A percentile compares a stretch with the other conserved stretches of the same genome.
phyloP scores from a whole-genome alignment of 306 rosid species.

The Prinsepia uniflora region DNA sequence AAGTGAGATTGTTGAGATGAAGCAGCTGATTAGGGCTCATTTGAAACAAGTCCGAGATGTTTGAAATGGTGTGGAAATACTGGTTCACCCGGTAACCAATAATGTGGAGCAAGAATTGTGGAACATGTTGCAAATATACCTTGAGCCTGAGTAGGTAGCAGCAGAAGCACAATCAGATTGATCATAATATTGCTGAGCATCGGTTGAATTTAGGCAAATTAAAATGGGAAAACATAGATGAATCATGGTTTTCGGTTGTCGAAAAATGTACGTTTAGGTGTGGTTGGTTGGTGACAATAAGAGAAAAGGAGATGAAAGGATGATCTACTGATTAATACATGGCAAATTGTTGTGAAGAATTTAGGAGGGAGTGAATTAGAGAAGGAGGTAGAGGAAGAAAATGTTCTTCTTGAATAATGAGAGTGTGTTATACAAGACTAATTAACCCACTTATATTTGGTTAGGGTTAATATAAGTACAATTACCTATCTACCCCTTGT shows the following conservation, averaged over 20 bases:
- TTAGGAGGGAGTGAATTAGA: too few species aligned
- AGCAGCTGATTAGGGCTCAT: conserved; percentile 24
- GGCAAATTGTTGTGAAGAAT: too few species aligned
- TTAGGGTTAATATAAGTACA: too few species aligned
- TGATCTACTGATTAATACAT: neutral
- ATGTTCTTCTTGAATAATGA: too few species aligned
- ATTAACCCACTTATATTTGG: too few species aligned
- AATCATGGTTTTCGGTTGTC: conserved; percentile 27
- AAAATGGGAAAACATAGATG: conserved; percentile 33
- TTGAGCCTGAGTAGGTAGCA: conserved; percentile 32
- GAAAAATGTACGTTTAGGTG: conserved; percentile 8
- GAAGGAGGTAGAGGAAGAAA: too few species aligned
- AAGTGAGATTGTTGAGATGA: conserved; percentile 33
- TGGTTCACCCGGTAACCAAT: conserved; percentile 52
- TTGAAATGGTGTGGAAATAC: conserved; percentile 35
- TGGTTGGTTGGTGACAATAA: neutral
- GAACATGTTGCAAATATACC: conserved; percentile 44
- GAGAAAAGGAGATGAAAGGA: conserved; percentile 3
- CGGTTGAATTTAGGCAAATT: conserved; percentile 32
- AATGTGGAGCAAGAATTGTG: conserved; percentile 50
- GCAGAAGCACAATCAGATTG: conserved; percentile 26
- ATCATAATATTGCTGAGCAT: conserved; percentile 46
- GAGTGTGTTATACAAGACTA: too few species aligned
- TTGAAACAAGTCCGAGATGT: conserved; percentile 39
- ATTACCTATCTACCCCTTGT: too few species aligned